These are phyloP conservation scores for Coemansia sp. DNA, from an alignment of 192 early-diverging fungal genomes.

Conservation along the genomic window DNA sequence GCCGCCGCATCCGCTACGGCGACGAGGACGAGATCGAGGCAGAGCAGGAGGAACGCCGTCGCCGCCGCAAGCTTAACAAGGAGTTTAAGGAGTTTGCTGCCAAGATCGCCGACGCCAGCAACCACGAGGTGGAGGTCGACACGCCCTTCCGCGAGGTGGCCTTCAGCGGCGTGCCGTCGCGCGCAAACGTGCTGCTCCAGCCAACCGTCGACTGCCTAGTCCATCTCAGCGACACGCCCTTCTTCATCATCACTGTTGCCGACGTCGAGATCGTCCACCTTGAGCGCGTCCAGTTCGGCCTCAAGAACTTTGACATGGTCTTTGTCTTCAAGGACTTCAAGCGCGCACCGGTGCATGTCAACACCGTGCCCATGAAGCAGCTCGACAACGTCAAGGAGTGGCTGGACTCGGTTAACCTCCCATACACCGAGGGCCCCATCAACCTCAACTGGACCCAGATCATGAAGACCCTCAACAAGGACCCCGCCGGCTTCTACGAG, in stretches of 20 bases:
- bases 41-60: constrained; percentile 92
- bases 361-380: constrained; percentile 88
- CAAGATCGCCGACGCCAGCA: constrained; percentile 84
- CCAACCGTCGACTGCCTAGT: constrained; percentile 97
- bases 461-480: constrained; percentile 96
- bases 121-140: constrained; percentile 83
- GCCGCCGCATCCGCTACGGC: constrained; percentile 83
- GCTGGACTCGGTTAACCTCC: constrained; percentile 90
- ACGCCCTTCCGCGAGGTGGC: constrained; percentile 90
- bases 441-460: constrained; percentile 95
- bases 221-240: constrained; percentile 92
- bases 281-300: constrained; percentile 95
- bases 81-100: constrained; percentile 93
- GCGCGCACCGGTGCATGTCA: constrained; percentile 89
- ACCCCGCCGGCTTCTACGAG: constrained; percentile 87
- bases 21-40: constrained; percentile 98
- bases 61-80: constrained; percentile 81
- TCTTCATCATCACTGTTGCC: constrained; percentile 82
- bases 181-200: constrained; percentile 89
- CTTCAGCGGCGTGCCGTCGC: constrained; percentile 91
- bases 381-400: constrained; percentile 95
- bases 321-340: constrained; percentile 95
- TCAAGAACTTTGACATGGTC: constrained; percentile 99
- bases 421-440: constrained; percentile 90
- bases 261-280: constrained; percentile 96